Conservation (phyloP, 805 yeast species). For the Candida xiaguanensis region DNA sequence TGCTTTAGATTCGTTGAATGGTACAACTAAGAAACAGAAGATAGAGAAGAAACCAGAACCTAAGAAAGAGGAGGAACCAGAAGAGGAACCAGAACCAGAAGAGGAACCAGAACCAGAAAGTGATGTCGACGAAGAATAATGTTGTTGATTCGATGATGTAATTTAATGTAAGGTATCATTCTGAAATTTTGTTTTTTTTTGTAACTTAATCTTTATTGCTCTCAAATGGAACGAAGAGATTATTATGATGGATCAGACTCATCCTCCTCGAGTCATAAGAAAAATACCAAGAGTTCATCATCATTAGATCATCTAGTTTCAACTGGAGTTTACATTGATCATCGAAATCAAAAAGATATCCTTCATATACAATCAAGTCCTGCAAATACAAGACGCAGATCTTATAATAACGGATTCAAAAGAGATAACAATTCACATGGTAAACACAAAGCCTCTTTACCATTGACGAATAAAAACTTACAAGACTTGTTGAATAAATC, state of each 20-base stretch:
- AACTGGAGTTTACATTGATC: constrained; percentile 24
- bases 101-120: constrained; percentile 5
- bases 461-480: constrained; percentile 37
- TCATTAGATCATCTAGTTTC: constrained; percentile 7
- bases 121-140: constrained; percentile 5
- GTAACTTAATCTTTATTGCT: constrained; percentile 1
- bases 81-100: constrained; percentile 5
- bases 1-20: constrained; percentile 42
- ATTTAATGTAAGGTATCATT: neutral
- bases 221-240: neutral
- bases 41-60: constrained; percentile 1
- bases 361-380: constrained; percentile 27
- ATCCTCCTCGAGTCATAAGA: neutral
- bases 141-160: neutral
- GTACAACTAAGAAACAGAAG: constrained; percentile 11
- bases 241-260: constrained; percentile 4
- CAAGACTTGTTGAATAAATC: constrained; percentile 20
- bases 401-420: constrained; percentile 1
- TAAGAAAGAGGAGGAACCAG: constrained; percentile 17
- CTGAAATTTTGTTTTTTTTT: neutral
- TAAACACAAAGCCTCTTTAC: constrained; percentile 14
- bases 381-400: constrained; percentile 26
- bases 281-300: constrained; percentile 1
- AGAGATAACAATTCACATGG: constrained; percentile 1
- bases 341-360: constrained; percentile 23